Base-by-base conservation (phyloP, 2,329 filamentous ascomycete genomes). In the Epichloe gansuensis region DNA sequence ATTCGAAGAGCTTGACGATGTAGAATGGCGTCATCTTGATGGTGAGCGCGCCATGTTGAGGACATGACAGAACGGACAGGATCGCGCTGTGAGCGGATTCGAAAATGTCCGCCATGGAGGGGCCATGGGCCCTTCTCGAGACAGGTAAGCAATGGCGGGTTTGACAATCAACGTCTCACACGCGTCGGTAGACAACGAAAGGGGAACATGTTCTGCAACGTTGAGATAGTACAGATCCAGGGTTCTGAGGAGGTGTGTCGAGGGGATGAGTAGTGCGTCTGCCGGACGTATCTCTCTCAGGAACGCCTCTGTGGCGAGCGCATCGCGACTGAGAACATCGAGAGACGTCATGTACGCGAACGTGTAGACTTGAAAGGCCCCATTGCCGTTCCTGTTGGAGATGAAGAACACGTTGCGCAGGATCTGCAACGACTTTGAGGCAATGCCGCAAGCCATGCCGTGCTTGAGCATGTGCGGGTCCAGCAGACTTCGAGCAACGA, bases 211-310 rank as follows among this genome's bases (percentile, higher is more conserved):
- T 65, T 95, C 91, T 2, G 87, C 84, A 0, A 85, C 80, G 63
- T 94, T 93, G 56, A 96, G 78, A 68, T 94, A 95, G 71, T 88
- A 95, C 15, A 95, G 77, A 63, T 93, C 86, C n/a, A 91, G 72
- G 17, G 79, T 84, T 53, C 86, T 77, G 59, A 88, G 80, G 2
- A 89, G 72, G 50, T 63, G 63, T 28, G 58, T 63, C 7, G 57
- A 55, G 3, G 60, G 62, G 8, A 59, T 42, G 5, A 58, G 6
- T n/a, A 54, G 5, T 17, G 80, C 53, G 55, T 69, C 60, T 28
- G 63, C 57, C 1, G 72, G 70, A 3, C 77, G 75, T 48, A 85
- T 84, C 21, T 78, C 76, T 55, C 75, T 72, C 25, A 95, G 70
- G 60, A 94, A 88, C 21, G 77, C 73, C 55, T 84, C 78, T 4